A percentile compares a stretch with the other conserved stretches of the same genome.
Conservation (phyloP, 2,329 filamentous ascomycete species). For the Alternaria ethzedia region DNA sequence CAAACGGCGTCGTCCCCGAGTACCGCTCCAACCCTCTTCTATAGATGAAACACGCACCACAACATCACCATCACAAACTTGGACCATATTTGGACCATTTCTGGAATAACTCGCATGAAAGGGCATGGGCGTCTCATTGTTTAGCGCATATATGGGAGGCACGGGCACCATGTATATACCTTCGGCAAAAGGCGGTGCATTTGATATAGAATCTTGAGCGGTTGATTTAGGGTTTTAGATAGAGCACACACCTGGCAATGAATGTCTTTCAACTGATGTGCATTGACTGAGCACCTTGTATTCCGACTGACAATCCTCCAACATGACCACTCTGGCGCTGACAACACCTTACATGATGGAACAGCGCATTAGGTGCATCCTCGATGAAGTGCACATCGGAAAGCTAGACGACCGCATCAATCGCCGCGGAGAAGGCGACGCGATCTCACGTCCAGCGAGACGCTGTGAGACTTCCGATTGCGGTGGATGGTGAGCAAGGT, state of each 20-base stretch:
- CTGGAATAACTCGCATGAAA: conserved; percentile 14
- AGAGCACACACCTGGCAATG: conserved; percentile 8
- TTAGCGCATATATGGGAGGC: conserved; percentile 6
- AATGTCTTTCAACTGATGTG: conserved; percentile 1
- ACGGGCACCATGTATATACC: conserved; percentile 21
- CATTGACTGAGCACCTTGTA: not conserved
- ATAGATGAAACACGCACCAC: conserved; percentile 39
- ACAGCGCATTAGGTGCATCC: conserved; percentile 24
- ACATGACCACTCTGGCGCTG: not conserved
- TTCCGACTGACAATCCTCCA: not conserved
- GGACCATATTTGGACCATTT: conserved; percentile 5
- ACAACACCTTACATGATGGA: conserved; percentile 18
- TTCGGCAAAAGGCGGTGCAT: conserved; percentile 10
- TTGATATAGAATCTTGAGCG: conserved; percentile 30
- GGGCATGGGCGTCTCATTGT: conserved; percentile 19
- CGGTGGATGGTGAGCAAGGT: conserved; percentile 21
- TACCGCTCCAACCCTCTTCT: conserved; percentile 70
- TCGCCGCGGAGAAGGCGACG: not conserved
- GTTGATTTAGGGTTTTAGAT: conserved; percentile 15
- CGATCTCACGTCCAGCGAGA: not conserved
- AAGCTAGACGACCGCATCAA: not conserved
- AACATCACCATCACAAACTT: not conserved
- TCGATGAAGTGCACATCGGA: conserved; percentile 2
- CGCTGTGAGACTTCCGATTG: not conserved
- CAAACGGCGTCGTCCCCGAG: conserved; percentile 64